These are phyloP conservation scores for Aleurites moluccanus DNA, from an alignment of 441 rosid species.

Conservation along the genomic window DNA sequence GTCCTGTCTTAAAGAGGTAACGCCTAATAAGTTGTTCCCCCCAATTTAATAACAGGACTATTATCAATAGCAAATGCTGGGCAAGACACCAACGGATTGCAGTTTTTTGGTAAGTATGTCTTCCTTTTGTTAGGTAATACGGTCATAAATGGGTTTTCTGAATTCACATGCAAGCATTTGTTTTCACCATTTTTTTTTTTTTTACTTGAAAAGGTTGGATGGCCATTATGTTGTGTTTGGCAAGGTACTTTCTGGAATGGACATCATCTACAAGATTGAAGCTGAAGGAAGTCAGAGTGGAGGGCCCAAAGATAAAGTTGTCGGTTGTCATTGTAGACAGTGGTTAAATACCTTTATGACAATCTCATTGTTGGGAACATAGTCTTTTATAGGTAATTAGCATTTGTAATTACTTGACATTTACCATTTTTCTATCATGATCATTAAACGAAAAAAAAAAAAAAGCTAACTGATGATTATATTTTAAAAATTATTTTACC, in stretches of 20 bases:
- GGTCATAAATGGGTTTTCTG: background rate
- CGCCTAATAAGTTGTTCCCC: background rate
- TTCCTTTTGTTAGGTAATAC: background rate
- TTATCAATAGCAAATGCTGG: constrained; percentile 94
- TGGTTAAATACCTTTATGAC: constrained; percentile 66
- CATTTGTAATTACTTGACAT: too few relatives aligned
- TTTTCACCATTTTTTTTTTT: background rate
- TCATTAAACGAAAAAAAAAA: too few relatives aligned
- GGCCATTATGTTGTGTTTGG: constrained; percentile 90
- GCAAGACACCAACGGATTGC: constrained; percentile 80
- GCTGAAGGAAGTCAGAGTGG: constrained; percentile 76
- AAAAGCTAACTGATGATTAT: too few relatives aligned
- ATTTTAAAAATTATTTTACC: too few relatives aligned
- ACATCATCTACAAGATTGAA: constrained; percentile 72
- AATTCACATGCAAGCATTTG: background rate
- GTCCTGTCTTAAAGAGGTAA: background rate
- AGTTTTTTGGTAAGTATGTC: constrained; percentile 66
- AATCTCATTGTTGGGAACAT: background rate
- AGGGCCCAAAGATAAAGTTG: constrained; percentile 62
- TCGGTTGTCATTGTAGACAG: constrained; percentile 66
- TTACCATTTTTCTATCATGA: too few relatives aligned
- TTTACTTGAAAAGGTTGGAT: constrained; percentile 55
- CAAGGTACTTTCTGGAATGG: constrained; percentile 86
- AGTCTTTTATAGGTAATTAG: too few relatives aligned
- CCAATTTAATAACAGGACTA: constrained; percentile 36